Evolutionary conservation across 2,329 filamentous ascomycete species (phyloP), one percentile per base, ranked within the genome.

Genomic region (Plenodomus biglobosus): DNA sequence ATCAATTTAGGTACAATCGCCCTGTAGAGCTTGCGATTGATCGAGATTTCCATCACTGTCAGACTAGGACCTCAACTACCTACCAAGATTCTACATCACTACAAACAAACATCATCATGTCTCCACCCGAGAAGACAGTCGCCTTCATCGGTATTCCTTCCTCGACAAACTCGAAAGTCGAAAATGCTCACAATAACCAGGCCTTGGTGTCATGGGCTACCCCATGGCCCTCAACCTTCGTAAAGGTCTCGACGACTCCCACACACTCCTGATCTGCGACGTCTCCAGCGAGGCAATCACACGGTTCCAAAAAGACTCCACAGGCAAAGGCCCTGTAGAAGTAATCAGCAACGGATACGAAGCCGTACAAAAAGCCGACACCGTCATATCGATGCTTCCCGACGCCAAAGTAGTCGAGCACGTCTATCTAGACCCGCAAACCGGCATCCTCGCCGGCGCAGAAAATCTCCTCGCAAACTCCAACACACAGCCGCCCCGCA

Each of bases 341-440:
- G 53, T 70, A 2, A 56, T 75, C 8, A 46, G 55, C 7, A 74
- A 65, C 36, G 74, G 72, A 11, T 71, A 62, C 37, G 68, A 76
- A 37, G 74, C 74, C 3, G 59, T 69, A 2, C 62, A 73, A 46
- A 59, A 46, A 49, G 71, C 75, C 8, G 71, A 71, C 48, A 70
- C 69, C 2, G 62, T 76, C 3, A 72, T 75, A 22, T 75, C 73
- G 1, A 75, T 75, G 73, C 67, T 76, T 4, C 73, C 73, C 6
- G 66, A 62, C 40, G 67, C 68, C 8, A 52, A 54, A 4, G 70
- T 66, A 1, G 73, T 75, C 8, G 68, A 68, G 42, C 52, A 60
- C 19, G 73, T 76, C 11, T 76, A 76, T 49, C 70, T 80, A 15
- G 71, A 76, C 17, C 58, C 64, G 2, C 45, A 52, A 7, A 73